These are phyloP conservation scores for Salix koriyanagi DNA, from an alignment of 345 rosid species.

Conservation along the genomic window DNA sequence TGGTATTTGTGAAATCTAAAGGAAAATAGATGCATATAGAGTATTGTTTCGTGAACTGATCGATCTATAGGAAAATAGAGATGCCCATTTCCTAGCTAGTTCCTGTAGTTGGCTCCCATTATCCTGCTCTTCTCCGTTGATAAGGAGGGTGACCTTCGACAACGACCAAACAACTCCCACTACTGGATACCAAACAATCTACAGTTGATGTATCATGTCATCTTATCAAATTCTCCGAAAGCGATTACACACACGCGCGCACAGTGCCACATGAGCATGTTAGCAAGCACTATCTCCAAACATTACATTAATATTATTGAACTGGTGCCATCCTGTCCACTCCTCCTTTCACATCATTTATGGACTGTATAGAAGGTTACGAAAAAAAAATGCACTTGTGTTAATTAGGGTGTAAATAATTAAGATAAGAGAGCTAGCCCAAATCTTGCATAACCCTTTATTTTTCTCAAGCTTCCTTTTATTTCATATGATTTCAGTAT, in stretches of 20 bases:
- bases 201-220: conserved; percentile 5
- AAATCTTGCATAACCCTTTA: too few relatives aligned
- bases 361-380: not conserved
- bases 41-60: not conserved
- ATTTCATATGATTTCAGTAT: not conserved
- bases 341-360: not conserved
- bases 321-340: not conserved
- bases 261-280: not conserved
- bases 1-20: too few relatives aligned
- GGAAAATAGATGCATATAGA: not conserved
- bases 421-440: too few relatives aligned
- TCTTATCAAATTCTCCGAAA: conserved; percentile 11
- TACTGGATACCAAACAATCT: conserved; percentile 8
- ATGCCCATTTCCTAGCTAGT: not conserved
- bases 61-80: not conserved
- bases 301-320: not conserved
- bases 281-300: not conserved
- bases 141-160: conserved; percentile 1
- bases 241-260: not conserved
- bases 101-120: not conserved
- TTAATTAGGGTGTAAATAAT: too few relatives aligned
- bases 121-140: not conserved
- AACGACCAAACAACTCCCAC: conserved; percentile 13
- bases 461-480: not conserved
- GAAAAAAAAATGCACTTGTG: not conserved